phyloP scores from a whole-genome alignment of 176 grass and related monocot genomes.

The Avena eriantha region DNA sequence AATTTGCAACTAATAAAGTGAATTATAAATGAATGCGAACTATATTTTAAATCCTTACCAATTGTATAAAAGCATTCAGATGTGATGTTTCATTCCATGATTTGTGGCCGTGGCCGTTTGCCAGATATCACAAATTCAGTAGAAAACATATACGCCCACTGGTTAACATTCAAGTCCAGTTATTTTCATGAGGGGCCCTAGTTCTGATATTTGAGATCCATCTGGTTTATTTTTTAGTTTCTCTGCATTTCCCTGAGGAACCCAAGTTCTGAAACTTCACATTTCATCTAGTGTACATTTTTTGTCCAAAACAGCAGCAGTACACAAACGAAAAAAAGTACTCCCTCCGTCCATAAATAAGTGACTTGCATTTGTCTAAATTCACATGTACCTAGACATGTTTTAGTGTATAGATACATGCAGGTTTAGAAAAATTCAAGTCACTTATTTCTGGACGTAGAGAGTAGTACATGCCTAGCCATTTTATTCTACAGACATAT shows the following conservation, averaged over 20 bases:
- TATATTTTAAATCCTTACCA: neutral
- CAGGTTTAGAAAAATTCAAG: no score
- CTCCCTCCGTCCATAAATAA: no score
- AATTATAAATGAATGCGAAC: neutral
- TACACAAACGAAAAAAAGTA: neutral
- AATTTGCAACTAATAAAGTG: neutral
- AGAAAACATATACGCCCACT: neutral
- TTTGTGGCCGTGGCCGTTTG: neutral
- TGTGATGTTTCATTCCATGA: neutral
- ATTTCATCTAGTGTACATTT: neutral
- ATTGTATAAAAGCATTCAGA: neutral
- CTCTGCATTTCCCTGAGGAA: neutral
- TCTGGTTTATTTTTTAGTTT: neutral
- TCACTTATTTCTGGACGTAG: no score
- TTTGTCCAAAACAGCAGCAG: neutral
- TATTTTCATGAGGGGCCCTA: neutral
- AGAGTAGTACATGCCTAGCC: neutral
- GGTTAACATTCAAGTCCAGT: neutral
- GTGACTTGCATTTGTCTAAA: no score
- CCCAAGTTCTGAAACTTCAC: neutral
- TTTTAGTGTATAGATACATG: no score
- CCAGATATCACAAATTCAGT: neutral
- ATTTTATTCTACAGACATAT: neutral
- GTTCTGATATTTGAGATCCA: constrained; percentile 2
- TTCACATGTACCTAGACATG: no score